Evolutionary conservation across 116 monocot species (phyloP), one percentile per base, ranked within the genome.

Genomic region (Zostera marina): DNA sequence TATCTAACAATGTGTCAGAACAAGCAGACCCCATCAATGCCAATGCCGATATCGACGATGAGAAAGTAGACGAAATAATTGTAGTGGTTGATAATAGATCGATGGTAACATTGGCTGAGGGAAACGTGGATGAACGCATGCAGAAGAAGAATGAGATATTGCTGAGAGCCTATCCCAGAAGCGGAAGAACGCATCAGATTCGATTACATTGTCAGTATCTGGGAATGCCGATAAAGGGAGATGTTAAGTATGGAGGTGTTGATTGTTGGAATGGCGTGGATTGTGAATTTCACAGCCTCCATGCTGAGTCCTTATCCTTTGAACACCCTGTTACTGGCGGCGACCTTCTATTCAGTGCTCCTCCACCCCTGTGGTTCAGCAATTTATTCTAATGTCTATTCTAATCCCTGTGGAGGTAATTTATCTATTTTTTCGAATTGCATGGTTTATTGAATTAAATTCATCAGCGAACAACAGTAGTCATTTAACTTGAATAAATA

Each of bases 141-240:
- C 56, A 42, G 19, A 60, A 42, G 5, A 44, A 5, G 8, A 63
- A 69, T 63, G 72, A 72, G 60, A 21, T 88, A n/a, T 63, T 94
- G 63, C 64, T 94, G 26, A 88, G 88, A 66, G 88, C 85, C 14
- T 75, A 70, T 19, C 94, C 94, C 11, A 47, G 75, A 66, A 94
- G 84, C 49, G 94, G 94, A 26, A 63, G 94, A 52, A 94, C 94
- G 7, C 94, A 94, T 72, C 94, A 94, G 66, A 85, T 94, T 39
- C 76, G 94, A 2, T 61, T 94, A 17, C 94, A 94, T 20, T 94
- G 94, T 25, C 94, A 94, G 73, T 73, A 88, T 67, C 60, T 94
- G 3, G 82, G 88, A 19, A 55, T 94, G 54, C 77, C 94, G 0
- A 84, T 88, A 43, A 75, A 48, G 71, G 94, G 94, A 7, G 88